A percentile compares a stretch with the other conserved stretches of the same genome.
These are phyloP conservation scores for Penstemon newberryi DNA, from an alignment of 257 asterid species.

Conservation along the genomic window DNA sequence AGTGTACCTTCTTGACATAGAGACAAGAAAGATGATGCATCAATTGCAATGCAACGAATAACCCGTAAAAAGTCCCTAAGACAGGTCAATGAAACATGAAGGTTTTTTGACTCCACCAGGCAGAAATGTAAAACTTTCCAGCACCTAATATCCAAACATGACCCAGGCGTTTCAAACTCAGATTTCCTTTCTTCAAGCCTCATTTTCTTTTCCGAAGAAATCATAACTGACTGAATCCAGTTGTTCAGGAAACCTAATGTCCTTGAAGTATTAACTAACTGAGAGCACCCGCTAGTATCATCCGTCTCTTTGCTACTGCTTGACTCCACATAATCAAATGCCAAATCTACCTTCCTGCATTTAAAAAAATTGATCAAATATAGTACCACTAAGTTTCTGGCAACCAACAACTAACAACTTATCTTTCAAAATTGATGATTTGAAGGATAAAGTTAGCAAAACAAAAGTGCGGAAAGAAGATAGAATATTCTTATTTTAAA, in stretches of 20 bases:
- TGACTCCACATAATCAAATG: conserved; percentile 59
- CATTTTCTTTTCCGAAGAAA: conserved; percentile 62
- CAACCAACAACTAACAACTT: not conserved
- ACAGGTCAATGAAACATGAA: conserved; percentile 48
- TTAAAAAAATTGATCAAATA: conserved; percentile 4
- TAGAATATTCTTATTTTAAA: not conserved
- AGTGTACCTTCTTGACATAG: conserved; percentile 27
- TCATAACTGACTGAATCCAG: conserved; percentile 71
- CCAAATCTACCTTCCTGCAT: conserved; percentile 78
- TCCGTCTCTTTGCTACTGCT: conserved; percentile 32
- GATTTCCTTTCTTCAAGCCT: conserved; percentile 35
- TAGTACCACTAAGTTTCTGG: not conserved
- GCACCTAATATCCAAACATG: conserved; percentile 62
- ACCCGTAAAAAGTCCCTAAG: conserved; percentile 66
- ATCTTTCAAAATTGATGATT: not conserved
- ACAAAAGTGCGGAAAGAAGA: not conserved
- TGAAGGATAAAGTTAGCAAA: conserved; percentile 12
- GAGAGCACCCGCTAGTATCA: conserved; percentile 33
- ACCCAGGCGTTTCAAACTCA: conserved; percentile 40
- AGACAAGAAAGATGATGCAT: conserved; percentile 39
- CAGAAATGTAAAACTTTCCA: conserved; percentile 78
- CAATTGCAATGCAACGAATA: conserved; percentile 50
- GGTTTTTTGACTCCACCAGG: conserved; percentile 69
- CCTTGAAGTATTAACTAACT: conserved; percentile 65
- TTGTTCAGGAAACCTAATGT: conserved; percentile 52